phyloP scores from a whole-genome alignment of 805 yeast species.

The Myxozyma lipomycoides region DNA sequence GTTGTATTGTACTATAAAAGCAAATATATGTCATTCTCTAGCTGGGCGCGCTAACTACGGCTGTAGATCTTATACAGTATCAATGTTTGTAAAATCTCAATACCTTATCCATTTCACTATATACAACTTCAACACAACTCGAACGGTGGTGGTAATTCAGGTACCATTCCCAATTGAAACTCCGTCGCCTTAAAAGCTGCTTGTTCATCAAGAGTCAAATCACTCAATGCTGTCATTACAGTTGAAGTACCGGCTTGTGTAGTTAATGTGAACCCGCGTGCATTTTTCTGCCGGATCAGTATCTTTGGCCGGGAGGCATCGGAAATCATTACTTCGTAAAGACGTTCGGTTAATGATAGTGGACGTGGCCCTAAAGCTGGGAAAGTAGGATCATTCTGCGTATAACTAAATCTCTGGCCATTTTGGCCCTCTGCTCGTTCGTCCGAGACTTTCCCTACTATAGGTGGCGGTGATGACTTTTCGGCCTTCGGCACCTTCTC shows the following conservation, averaged over 20 bases:
- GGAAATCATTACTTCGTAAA: neutral
- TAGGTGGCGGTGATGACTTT: too few species aligned
- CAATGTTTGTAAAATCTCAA: too few species aligned
- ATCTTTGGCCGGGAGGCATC: neutral
- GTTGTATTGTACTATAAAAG: constrained; percentile 8
- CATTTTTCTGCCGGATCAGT: neutral
- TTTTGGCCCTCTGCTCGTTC: too few species aligned
- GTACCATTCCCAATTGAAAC: constrained; percentile 61
- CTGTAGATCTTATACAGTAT: too few species aligned
- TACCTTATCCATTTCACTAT: too few species aligned
- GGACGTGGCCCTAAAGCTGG: constrained; percentile 18
- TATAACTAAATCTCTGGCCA: neutral
- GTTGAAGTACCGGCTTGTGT: neutral
- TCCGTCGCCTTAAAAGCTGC: constrained; percentile 34
- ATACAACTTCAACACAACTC: constrained; percentile 38
- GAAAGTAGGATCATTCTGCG: neutral
- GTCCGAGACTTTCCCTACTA: too few species aligned
- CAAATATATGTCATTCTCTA: neutral
- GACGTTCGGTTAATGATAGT: constrained; percentile 11
- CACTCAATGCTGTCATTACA: neutral
- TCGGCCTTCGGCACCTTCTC: too few species aligned
- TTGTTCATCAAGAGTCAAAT: constrained; percentile 14
- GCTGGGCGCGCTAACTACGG: too few species aligned
- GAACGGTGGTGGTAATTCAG: constrained; percentile 69
- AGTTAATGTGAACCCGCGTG: neutral